Base-by-base conservation (phyloP, 1,139 yeast species). In the Candida glucosophila region DNA sequence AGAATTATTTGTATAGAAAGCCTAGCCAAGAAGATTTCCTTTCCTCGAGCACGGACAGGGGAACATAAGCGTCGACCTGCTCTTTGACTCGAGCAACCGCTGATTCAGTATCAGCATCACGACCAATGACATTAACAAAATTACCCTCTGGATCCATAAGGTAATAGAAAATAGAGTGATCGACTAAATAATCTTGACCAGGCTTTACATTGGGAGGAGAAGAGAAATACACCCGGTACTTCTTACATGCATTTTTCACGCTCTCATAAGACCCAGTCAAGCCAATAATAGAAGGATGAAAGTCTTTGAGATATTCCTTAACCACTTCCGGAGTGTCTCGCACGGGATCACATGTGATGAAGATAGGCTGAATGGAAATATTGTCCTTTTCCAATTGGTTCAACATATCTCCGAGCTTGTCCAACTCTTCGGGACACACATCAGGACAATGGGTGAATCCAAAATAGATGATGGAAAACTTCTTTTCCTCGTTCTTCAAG, bases 381-480 rank as follows among this genome's bases (percentile, higher is more conserved):
- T 64, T 62, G 27, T 74, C 67, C 36, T 72, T 67, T 41, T 78
- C 72, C 43, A 82, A 61, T 14, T 64, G 71, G 27, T 76, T 71
- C 38, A 90, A 56, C 71, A 92, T 82, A 17, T 73, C 67, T 3
- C 94, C 83, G 50, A 90, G 66, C 47, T 88, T 85, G 49, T 90
- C 98, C 36, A 90, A 68, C 52, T 90, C 98, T 49, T 90, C 97
- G 6, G 98, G 98, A 53, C 98, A 90, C 27, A 90, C 86, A 53
- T 90, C 98, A 5, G 98, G 98, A 56, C 98, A 90, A 55, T 86
- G 88, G 4, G 95, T 81, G 59, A 90, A 90, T 0, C 98, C 98
- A 55, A 90, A 90, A 54, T 90, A 90, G 11, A 90, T 52, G 28
- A 90, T 62, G 8, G 86, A 72, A 51, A 83, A 90, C 49, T 73